These are phyloP conservation scores for Nematodospora valgi DNA, from an alignment of 805 yeast species.

Conservation along the genomic window DNA sequence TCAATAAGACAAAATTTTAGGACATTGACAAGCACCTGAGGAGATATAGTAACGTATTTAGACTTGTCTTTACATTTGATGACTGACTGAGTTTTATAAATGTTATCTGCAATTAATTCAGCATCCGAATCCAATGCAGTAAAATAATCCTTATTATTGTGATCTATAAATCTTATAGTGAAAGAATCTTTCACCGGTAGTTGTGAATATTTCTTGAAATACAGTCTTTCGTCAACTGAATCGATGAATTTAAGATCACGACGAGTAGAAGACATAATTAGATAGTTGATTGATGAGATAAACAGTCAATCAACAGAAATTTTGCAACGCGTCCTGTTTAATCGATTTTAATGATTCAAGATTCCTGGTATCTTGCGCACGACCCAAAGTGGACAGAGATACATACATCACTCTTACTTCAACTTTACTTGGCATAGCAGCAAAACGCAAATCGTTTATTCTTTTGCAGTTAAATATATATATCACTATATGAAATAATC, in stretches of 20 bases:
- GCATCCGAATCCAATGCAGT: conserved; percentile 76
- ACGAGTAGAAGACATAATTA: conserved; percentile 13
- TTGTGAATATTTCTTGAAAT: conserved; percentile 40
- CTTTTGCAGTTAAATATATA: no score
- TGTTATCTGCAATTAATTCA: conserved; percentile 70
- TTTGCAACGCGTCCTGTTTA: no score
- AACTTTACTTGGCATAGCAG: no score
- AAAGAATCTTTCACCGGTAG: conserved; percentile 47
- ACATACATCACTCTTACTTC: no score
- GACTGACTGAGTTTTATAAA: conserved; percentile 82
- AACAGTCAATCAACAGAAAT: no score
- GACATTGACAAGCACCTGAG: conserved; percentile 66
- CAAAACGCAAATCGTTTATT: no score
- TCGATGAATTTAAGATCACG: conserved; percentile 35
- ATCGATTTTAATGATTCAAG: no score
- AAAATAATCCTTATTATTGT: conserved; percentile 70
- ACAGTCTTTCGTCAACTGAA: conserved; percentile 40
- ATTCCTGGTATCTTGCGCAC: no score
- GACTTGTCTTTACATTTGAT: conserved; percentile 50
- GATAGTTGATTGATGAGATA: no score
- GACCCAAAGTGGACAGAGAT: no score
- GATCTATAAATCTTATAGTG: conserved; percentile 71
- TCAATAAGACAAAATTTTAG: conserved; percentile 66
- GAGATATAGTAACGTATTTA: conserved; percentile 72
- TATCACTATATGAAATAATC: no score